Evolutionary conservation across 768 basidiomycete species (phyloP).

Genomic region (Amanita molliuscula): DNA sequence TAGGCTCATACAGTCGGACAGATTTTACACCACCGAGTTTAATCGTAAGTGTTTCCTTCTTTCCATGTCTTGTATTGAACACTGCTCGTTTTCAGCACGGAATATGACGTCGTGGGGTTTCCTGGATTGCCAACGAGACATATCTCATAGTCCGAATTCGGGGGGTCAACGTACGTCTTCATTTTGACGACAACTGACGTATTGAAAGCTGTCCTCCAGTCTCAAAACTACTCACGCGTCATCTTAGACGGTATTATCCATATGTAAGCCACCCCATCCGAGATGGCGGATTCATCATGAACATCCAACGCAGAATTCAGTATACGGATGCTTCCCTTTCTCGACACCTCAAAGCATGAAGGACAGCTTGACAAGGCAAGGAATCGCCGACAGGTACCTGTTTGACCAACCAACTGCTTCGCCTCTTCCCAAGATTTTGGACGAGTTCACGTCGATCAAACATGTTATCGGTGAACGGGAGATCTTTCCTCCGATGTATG

Average conservation of each 20-base stretch:
- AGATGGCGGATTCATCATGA: background rate
- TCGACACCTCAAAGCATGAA: conserved; percentile 39
- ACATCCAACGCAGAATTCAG: conserved; percentile 29
- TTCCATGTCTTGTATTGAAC: background rate
- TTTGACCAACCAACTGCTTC: conserved; percentile 27
- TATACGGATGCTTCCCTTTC: conserved; percentile 61
- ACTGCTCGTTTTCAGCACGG: conserved; percentile 16
- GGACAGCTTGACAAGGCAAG: conserved; percentile 27
- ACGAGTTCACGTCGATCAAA: conserved; percentile 24
- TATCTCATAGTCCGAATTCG: conserved; percentile 24
- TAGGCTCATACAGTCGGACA: conserved; percentile 40
- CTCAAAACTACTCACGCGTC: conserved; percentile 34
- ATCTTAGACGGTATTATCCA: conserved; percentile 31
- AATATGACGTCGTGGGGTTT: conserved; percentile 44
- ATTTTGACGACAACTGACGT: background rate
- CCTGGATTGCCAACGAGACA: conserved; percentile 34
- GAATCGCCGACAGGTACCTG: conserved; percentile 25
- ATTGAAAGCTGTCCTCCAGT: conserved; percentile 15
- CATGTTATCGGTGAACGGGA: conserved; percentile 22
- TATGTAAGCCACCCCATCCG: conserved; percentile 14
- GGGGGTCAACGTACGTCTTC: conserved; percentile 22
- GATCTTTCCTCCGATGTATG: conserved; percentile 26
- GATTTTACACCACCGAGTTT: conserved; percentile 42
- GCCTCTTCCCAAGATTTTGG: conserved; percentile 20
- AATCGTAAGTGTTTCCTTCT: conserved; percentile 24